Evolutionary conservation across 2,329 filamentous ascomycete genomes (phyloP).

Genomic region (Apiospora kogelbergensis): DNA sequence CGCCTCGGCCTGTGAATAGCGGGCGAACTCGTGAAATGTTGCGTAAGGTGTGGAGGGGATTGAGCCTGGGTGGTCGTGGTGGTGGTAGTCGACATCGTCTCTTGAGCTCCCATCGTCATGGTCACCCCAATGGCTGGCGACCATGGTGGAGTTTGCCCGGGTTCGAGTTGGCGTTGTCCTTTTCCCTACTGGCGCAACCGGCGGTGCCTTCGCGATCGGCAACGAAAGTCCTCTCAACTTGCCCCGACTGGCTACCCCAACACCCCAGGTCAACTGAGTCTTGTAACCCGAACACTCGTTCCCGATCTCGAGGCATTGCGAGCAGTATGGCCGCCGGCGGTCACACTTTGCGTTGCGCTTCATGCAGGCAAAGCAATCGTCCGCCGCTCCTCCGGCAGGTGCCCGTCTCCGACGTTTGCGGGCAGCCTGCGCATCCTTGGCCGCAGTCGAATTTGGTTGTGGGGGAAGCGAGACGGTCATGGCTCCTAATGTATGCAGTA

Average conservation of each 20-base stretch:
- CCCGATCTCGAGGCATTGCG: slow-evolving; percentile 86
- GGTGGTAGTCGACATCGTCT: slow-evolving; percentile 38
- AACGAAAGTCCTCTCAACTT: slow-evolving; percentile 89
- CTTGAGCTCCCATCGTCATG: slow-evolving; percentile 33
- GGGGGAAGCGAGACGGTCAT: slow-evolving; percentile 53
- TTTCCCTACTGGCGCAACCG: slow-evolving; percentile 51
- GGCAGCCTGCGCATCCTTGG: slow-evolving; percentile 52
- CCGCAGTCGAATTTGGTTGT: slow-evolving; percentile 43
- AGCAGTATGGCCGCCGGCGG: slow-evolving; percentile 89
- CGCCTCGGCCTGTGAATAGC: slow-evolving; percentile 48
- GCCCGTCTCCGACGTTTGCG: slow-evolving; percentile 83
- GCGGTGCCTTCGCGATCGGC: slow-evolving; percentile 61
- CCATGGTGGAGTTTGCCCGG: slow-evolving; percentile 44
- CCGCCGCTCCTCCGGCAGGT: slow-evolving; percentile 81
- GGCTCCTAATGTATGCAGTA: slow-evolving; percentile 25
- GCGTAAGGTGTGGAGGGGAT: slow-evolving; percentile 37
- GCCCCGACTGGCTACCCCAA: slow-evolving; percentile 91
- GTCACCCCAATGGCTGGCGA: slow-evolving; percentile 39
- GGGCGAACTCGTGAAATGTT: slow-evolving; percentile 49
- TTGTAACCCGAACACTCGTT: slow-evolving; percentile 96
- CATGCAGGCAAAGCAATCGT: slow-evolving; percentile 93
- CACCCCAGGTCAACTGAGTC: slow-evolving; percentile 94
- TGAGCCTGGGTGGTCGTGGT: slow-evolving; percentile 39
- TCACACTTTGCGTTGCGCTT: slow-evolving; percentile 86
- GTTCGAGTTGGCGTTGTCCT: slow-evolving; percentile 43